These are phyloP conservation scores for Arachis stenosperma DNA, from an alignment of 306 rosid species.

Conservation along the genomic window DNA sequence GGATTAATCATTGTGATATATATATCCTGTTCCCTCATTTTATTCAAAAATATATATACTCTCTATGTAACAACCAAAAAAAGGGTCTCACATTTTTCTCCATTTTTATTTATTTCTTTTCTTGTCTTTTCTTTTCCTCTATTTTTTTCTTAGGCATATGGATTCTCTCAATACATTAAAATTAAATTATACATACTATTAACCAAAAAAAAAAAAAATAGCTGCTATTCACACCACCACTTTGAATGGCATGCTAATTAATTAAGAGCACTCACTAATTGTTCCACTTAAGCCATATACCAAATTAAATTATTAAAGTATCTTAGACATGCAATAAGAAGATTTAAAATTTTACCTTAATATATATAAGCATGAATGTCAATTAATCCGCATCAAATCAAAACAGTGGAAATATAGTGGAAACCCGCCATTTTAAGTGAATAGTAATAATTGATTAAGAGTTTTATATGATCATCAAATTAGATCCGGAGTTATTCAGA, in stretches of 20 bases:
- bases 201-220: constrained; percentile 30
- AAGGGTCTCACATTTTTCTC: constrained; percentile 31
- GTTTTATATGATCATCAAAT: too few species aligned
- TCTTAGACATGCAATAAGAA: neutral
- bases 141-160: constrained; percentile 44
- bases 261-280: neutral
- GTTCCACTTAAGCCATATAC: neutral
- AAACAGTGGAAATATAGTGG: constrained; percentile 19
- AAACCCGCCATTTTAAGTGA: too few species aligned
- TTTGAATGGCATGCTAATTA: neutral
- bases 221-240: constrained; percentile 43
- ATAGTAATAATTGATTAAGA: too few species aligned
- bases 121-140: constrained; percentile 1
- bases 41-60: constrained; percentile 36
- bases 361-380: constrained; percentile 1
- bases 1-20: constrained; percentile 43
- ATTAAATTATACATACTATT: constrained; percentile 36
- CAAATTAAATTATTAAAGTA: constrained; percentile 15
- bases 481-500: too few species aligned
- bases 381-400: constrained; percentile 5
- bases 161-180: constrained; percentile 38
- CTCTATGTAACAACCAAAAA: constrained; percentile 32
- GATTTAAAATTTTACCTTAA: neutral
- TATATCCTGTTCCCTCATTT: constrained; percentile 44
- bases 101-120: constrained; percentile 3